A percentile compares a stretch with the other conserved stretches of the same genome.
These are phyloP conservation scores for Lanmaoa pseudosensibilis DNA, from an alignment of 768 basidiomycete genomes.

Conservation along the genomic window DNA sequence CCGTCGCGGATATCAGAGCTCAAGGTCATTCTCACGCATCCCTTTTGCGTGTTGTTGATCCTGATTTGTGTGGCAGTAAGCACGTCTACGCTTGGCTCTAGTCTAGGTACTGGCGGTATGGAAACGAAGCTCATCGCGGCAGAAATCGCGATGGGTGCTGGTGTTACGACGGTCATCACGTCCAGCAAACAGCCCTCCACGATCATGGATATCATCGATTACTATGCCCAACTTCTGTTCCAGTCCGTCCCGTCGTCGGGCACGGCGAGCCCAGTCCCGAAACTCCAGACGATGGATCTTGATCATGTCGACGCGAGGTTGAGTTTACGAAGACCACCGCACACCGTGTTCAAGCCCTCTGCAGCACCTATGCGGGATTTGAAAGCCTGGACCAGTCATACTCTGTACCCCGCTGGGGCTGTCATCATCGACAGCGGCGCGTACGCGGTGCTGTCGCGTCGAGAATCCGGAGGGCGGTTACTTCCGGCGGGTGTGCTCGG, in stretches of 20 bases:
- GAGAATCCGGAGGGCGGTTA: conserved; percentile 86
- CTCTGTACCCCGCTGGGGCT: conserved; percentile 83
- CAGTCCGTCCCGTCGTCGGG: conserved; percentile 37
- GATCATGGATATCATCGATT: conserved; percentile 81
- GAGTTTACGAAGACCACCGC: conserved; percentile 58
- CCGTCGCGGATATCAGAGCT: conserved; percentile 75
- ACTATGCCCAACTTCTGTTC: conserved; percentile 50
- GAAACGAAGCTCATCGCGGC: conserved; percentile 98
- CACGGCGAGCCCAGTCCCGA: conserved; percentile 27
- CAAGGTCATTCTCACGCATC: conserved; percentile 54
- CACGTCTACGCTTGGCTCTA: conserved; percentile 88
- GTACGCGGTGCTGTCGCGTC: conserved; percentile 76
- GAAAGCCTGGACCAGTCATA: conserved; percentile 97
- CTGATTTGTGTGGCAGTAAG: conserved; percentile 56
- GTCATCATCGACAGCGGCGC: conserved; percentile 91
- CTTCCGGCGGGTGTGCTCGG: conserved; percentile 90
- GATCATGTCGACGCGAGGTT: conserved; percentile 24
- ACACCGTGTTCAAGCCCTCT: conserved; percentile 86
- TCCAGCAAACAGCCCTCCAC: conserved; percentile 76
- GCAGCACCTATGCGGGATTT: conserved; percentile 74
- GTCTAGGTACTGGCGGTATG: conserved; percentile 97
- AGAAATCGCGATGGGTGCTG: conserved; percentile 94
- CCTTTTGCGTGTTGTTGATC: background rate
- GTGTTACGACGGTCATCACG: conserved; percentile 88
- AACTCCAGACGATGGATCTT: conserved; percentile 24